A percentile compares a stretch with the other conserved stretches of the same genome.
Evolutionary conservation across 225 moss, liverwort and hornwort genomes (phyloP).

Genomic region (Marchantia polymorpha): DNA sequence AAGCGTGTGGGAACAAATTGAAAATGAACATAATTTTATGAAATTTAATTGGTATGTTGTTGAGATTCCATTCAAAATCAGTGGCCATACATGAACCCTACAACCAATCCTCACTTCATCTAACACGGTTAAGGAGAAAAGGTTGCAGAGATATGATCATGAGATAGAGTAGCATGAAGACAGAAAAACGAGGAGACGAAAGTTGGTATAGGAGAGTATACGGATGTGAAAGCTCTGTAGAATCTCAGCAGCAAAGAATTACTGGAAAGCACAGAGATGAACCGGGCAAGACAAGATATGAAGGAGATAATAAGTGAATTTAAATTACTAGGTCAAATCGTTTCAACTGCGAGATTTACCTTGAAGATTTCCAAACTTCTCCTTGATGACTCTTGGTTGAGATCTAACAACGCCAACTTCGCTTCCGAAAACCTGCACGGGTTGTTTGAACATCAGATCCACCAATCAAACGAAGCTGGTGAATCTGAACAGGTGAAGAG

Average conservation of each 20-base stretch:
- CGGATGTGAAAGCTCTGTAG: neutral
- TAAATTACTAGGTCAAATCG: neutral
- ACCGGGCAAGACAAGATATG: neutral
- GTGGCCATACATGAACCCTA: too few relatives aligned
- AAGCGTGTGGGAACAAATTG: too few relatives aligned
- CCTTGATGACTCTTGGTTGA: constrained; percentile 7
- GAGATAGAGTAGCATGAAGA: too few relatives aligned
- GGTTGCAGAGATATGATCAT: too few relatives aligned
- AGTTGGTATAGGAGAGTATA: too few relatives aligned
- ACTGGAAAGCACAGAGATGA: neutral
- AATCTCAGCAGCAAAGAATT: too few relatives aligned
- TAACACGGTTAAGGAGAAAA: too few relatives aligned
- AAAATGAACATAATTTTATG: too few relatives aligned
- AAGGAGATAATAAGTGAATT: neutral
- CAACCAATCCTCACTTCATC: too few relatives aligned
- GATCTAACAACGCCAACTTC: constrained; percentile 21
- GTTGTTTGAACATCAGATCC: neutral
- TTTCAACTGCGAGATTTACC: neutral
- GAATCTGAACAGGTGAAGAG: neutral
- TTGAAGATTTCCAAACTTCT: neutral
- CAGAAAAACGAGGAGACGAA: too few relatives aligned
- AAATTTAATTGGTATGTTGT: too few relatives aligned
- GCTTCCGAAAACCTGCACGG: constrained; percentile 31
- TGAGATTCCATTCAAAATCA: too few relatives aligned
- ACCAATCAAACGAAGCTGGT: neutral